A percentile compares a stretch with the other conserved stretches of the same genome.
These are phyloP conservation scores for Trametes sp. DNA, from an alignment of 1,284 basidiomycete genomes.

Conservation along the genomic window DNA sequence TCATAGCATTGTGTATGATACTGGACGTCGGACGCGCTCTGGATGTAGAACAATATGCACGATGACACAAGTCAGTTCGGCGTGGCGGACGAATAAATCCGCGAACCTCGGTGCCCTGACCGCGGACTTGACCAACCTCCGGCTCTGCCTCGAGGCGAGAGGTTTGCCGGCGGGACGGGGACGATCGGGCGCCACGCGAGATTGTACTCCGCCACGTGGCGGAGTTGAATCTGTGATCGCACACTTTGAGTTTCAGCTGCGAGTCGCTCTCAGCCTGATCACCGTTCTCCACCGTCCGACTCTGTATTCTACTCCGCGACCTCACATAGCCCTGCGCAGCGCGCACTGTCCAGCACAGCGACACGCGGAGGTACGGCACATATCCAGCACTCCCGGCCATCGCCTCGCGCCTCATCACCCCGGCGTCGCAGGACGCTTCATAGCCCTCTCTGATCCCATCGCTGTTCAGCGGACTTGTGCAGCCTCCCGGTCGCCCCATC, in stretches of 20 bases:
- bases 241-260: constrained; percentile 15
- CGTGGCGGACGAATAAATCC: not conserved
- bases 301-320: constrained; percentile 31
- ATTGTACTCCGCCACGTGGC: constrained; percentile 26
- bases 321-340: constrained; percentile 32
- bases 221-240: constrained; percentile 26
- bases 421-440: constrained; percentile 20
- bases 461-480: constrained; percentile 28
- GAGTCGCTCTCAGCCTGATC: not conserved
- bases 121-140: not conserved
- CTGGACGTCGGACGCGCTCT: not conserved
- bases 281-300: constrained; percentile 3
- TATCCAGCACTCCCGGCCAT: constrained; percentile 4
- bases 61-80: not conserved
- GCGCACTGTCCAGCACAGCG: constrained; percentile 29
- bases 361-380: constrained; percentile 12
- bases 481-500: constrained; percentile 25
- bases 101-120: not conserved
- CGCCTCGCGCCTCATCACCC: constrained; percentile 23
- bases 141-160: not conserved
- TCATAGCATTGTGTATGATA: not conserved
- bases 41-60: not conserved
- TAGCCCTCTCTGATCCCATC: constrained; percentile 35
- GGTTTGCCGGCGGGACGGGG: constrained; percentile 1
- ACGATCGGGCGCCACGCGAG: not conserved